These are phyloP conservation scores for Pholiota microspora DNA, from an alignment of 768 basidiomycete genomes.

Conservation along the genomic window DNA sequence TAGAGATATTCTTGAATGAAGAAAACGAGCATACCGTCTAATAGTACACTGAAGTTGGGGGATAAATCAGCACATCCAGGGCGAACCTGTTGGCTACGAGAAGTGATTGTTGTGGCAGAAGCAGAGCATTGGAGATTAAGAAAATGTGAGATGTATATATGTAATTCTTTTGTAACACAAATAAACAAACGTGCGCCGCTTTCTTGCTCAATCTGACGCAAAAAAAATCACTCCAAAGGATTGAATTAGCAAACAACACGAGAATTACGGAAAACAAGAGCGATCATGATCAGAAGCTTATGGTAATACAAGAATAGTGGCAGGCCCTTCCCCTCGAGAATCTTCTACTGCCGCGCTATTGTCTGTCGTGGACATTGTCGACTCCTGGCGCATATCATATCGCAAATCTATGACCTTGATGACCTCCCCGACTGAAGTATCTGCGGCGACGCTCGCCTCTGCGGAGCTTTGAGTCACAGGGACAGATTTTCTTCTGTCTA, in stretches of 20 bases:
- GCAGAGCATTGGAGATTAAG: constrained; percentile 3
- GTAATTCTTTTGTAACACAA: constrained; percentile 11
- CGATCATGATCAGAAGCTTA: constrained; percentile 1
- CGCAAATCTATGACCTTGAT: constrained; percentile 56
- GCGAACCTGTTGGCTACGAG: constrained; percentile 21
- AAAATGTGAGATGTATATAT: constrained; percentile 6
- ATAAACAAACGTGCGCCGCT: constrained; percentile 12
- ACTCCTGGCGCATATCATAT: constrained; percentile 29
- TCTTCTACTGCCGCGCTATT: constrained; percentile 1
- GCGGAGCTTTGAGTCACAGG: constrained; percentile 27
- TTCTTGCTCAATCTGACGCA: constrained; percentile 3
- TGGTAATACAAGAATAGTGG: constrained; percentile 35
- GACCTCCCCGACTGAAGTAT: constrained; percentile 44
- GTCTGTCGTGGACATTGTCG: constrained; percentile 5
- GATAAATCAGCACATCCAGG: constrained; percentile 14
- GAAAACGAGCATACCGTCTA: constrained; percentile 23
- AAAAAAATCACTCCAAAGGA: neutral
- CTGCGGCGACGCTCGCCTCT: constrained; percentile 39
- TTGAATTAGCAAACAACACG: neutral
- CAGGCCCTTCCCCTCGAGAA: constrained; percentile 18
- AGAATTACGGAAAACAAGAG: neutral
- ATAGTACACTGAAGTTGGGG: constrained; percentile 5
- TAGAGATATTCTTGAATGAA: constrained; percentile 17
- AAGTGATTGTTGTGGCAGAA: constrained; percentile 14
- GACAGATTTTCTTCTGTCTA: constrained; percentile 43